These are phyloP conservation scores for Microcyclospora pomicola DNA, from an alignment of 2,329 filamentous ascomycete species.

Conservation along the genomic window DNA sequence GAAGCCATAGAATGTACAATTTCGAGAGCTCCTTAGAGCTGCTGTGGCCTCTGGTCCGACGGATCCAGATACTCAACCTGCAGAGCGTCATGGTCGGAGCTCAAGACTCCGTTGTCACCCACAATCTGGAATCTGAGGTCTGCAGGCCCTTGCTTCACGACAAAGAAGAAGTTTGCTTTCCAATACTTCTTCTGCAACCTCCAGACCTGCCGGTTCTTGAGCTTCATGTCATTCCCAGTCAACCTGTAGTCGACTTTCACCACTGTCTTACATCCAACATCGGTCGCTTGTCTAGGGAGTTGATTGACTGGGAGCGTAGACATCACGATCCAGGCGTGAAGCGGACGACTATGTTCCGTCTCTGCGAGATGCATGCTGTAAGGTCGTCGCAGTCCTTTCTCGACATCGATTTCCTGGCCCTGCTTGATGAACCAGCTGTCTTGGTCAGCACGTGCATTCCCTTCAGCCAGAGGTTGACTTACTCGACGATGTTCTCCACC, in stretches of 20 bases:
- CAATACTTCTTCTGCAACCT: conserved; percentile 5
- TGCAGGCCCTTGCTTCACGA: conserved; percentile 3
- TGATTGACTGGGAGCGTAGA: conserved; percentile 2
- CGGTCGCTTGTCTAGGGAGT: conserved; percentile 1
- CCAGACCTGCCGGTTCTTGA: conserved; percentile 5
- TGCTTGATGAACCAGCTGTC: conserved; percentile 4
- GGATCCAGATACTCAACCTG: no score
- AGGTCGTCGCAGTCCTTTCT: neutral
- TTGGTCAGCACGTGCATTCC: neutral
- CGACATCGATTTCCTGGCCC: conserved; percentile 1
- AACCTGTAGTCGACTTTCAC: conserved; percentile 3
- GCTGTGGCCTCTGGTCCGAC: no score
- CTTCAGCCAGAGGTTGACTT: neutral
- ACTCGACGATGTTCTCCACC: no score
- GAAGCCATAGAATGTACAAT: no score
- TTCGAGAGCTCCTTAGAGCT: no score
- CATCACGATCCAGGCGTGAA: no score
- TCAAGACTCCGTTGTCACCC: conserved; percentile 4
- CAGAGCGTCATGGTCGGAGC: no score
- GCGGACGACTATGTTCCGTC: no score
- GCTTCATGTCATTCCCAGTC: conserved; percentile 7
- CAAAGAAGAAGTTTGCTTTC: conserved; percentile 4
- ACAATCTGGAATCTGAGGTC: conserved; percentile 5
- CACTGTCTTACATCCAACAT: conserved; percentile 4
- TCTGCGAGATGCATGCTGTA: conserved; percentile 1